A percentile compares a stretch with the other conserved stretches of the same genome.
Conservation (phyloP, 148 eudicot species). For the Fallopia convolvulus region DNA sequence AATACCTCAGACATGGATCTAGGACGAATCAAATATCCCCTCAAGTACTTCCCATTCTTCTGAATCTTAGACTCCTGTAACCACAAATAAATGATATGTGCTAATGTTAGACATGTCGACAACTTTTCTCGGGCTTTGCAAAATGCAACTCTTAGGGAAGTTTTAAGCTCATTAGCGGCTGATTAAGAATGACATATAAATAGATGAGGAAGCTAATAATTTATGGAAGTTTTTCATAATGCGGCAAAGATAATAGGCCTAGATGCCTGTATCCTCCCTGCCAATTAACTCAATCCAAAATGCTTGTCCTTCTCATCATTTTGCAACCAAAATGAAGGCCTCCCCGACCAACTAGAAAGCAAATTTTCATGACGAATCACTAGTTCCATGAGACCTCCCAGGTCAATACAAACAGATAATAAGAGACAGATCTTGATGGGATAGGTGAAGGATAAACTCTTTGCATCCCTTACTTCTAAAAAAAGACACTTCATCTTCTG, state of each 20-base stretch:
- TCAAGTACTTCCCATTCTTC: not conserved
- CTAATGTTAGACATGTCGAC: not conserved
- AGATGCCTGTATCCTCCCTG: not conserved
- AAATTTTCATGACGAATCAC: not conserved
- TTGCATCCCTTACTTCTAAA: not conserved
- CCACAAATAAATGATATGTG: not conserved
- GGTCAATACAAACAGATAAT: not conserved
- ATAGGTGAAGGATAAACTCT: not conserved
- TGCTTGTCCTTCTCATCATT: not conserved
- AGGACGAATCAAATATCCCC: conserved; percentile 7
- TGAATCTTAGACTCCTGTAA: not conserved
- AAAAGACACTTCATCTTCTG: not conserved
- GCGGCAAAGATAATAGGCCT: not conserved
- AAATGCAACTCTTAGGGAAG: too few relatives aligned
- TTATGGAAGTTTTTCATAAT: too few relatives aligned
- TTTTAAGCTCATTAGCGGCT: not conserved
- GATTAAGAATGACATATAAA: not conserved
- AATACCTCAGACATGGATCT: conserved; percentile 6
- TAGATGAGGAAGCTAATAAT: too few relatives aligned
- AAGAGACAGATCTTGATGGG: not conserved
- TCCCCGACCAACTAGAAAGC: not conserved
- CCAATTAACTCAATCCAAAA: not conserved
- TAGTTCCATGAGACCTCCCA: not conserved
- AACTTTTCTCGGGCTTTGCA: not conserved
- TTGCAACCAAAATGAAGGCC: not conserved